A percentile compares a stretch with the other conserved stretches of the same genome.
phyloP scores from a whole-genome alignment of 441 rosid genomes.

The Metrosideros polymorpha region DNA sequence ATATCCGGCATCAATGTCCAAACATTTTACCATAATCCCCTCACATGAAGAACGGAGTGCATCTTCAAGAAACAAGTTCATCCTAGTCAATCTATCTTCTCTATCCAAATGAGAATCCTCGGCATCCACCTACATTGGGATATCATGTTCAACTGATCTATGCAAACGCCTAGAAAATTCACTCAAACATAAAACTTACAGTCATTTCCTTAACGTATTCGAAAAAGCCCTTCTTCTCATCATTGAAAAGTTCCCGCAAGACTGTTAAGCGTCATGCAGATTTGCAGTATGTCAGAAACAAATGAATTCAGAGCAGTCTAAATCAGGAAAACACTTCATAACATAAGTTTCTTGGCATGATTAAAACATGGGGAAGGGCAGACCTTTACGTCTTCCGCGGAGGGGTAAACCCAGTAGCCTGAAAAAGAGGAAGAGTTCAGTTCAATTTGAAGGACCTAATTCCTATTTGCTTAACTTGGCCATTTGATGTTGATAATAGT shows the following conservation, averaged over 20 bases:
- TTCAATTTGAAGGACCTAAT: not conserved
- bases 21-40: constrained; percentile 75
- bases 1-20: constrained; percentile 68
- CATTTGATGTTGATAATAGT: not conserved
- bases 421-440: constrained; percentile 11
- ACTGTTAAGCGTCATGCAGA: constrained; percentile 17
- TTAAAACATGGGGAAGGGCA: not conserved
- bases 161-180: not conserved
- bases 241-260: constrained; percentile 48
- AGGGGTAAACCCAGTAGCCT: constrained; percentile 71
- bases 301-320: not conserved
- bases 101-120: constrained; percentile 38
- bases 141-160: not conserved
- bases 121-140: constrained; percentile 44
- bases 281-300: not conserved
- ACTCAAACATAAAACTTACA: constrained; percentile 25
- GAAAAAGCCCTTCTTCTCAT: constrained; percentile 57
- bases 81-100: constrained; percentile 27
- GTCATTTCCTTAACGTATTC: constrained; percentile 60
- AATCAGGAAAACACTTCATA: not conserved
- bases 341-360: not conserved
- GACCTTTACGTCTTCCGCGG: constrained; percentile 59
- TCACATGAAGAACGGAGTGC: constrained; percentile 70
- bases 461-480: not conserved
- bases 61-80: constrained; percentile 59